Base-by-base conservation (phyloP, 805 yeast genomes). In the Hanseniaspora jakobsenii region DNA sequence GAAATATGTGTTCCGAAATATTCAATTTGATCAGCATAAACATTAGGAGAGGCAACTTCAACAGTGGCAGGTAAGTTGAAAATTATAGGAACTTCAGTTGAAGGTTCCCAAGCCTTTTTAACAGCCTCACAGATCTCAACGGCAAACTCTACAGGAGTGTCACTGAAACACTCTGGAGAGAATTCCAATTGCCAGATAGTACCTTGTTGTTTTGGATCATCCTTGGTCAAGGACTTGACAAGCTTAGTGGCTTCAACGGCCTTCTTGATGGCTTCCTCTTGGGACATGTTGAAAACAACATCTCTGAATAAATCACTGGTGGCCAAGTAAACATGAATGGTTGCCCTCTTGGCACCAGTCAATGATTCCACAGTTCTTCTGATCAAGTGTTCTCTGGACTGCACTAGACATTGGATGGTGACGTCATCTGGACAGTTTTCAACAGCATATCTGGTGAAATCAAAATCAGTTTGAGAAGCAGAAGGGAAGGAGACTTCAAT, bases 21-120 rank as follows among this genome's bases (percentile, higher is more conserved):
- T 61, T 80, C 89, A 51, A 80, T 73, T 64, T 80, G 86, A 62
- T 80, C 89, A 44, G 89, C 89, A 53, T 80, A 80, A 35, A 77
- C 70, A 61, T 80, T 77, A 50, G 89, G 89, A 43, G 77, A 65
- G 5, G 85, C 73, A 51, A 79, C 79, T 64, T 80, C 89, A 23
- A 80, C 86, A 21, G 89, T 80, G 38, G 87, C 86, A 17, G 89
- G 89, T 53, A 80, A 66, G 64, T 80, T 80, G 67, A 80, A 80
- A 52, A 80, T 78, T 51, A 80, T 76, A 51, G 87, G 87, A 51
- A 73, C 69, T 49, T 78, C 83, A 6, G 52, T 76, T n/a, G 81
- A 69, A 51, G 89, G 89, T 54, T 71, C 84, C 89, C 89, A 80
- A 8, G 77, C 85, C 13, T 68, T 69, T 63, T 77, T 78, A 32